Evolutionary conservation across 2,329 filamentous ascomycete species (phyloP), one percentile per base, ranked within the genome.

Genomic region (Claviceps humidiphila): DNA sequence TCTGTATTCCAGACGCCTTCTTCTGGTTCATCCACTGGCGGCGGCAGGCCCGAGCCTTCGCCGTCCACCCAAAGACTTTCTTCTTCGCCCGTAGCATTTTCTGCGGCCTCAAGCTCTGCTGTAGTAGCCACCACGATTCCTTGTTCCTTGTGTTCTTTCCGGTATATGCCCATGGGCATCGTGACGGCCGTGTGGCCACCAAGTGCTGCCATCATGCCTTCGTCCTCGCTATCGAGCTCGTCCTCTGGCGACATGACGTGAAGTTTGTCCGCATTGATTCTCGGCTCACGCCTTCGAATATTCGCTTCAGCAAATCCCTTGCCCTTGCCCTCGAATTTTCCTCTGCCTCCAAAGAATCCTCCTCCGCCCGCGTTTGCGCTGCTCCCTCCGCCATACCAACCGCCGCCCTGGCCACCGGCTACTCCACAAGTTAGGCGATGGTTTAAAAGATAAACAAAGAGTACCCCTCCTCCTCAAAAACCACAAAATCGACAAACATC

Each of bases 261-360:
- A 47, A 81, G 74, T 52, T 72, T 70, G 58, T 81, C 77, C 57
- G 76, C 74, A 58, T 81, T 79, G 61, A 81, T 75, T 63, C 78
- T 67, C 38, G 69, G 58, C 55, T 79, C 74, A 54, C 68, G 64
- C 38, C 60, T 56, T 47, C 58, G 57, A 17, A 59, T 57, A 16
- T 62, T 61, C 17, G 61, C 63, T 46, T 71, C 66, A 40, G 65
- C 64, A 54, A 74, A 72, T 42, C 66, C 69, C 51, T 66, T 70
- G 43, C 62, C 26, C 50, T 74, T 67, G 45, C 64, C 59, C 51
- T 67, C 70, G 38, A 58, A 55, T 41, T 57, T 53, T 4, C 58
- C 58, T 58, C 62, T 58, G 45, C 63, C 61, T 43, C 61, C 62
- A 38, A 57, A 58, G 14, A 58, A 56, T 44, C 57, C 56, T 34